Conservation (phyloP, 2,329 filamentous ascomycete species). For the Xylariaceae sp. region DNA sequence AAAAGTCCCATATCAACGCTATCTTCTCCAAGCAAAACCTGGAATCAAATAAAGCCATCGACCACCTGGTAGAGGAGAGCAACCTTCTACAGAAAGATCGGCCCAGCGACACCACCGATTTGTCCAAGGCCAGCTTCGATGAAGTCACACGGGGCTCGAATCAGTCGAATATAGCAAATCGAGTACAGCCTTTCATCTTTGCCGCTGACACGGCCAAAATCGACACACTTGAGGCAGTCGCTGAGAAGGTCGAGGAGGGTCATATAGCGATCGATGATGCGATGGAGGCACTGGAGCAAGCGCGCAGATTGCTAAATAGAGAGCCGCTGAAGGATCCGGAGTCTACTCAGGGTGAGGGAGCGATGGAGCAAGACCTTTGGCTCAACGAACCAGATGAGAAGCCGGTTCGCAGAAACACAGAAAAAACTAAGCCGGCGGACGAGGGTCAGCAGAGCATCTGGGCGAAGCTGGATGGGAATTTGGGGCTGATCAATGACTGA, state of each 20-base stretch:
- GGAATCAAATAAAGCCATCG: conserved; percentile 45
- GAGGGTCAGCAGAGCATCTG: conserved; percentile 36
- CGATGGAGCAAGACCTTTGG: conserved; percentile 20
- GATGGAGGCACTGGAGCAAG: conserved; percentile 43
- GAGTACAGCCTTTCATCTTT: conserved; percentile 54
- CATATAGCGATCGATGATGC: conserved; percentile 52
- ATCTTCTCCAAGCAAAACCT: conserved; percentile 47
- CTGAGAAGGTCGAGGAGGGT: conserved; percentile 56
- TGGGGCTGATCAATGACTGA: conserved; percentile 43
- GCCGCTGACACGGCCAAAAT: conserved; percentile 59
- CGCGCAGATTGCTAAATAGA: conserved; percentile 41
- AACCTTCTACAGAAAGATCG: conserved; percentile 54
- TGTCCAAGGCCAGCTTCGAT: conserved; percentile 36
- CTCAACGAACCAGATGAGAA: conserved; percentile 15
- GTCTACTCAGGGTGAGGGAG: conserved; percentile 24
- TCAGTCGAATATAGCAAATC: conserved; percentile 34
- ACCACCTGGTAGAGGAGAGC: conserved; percentile 57
- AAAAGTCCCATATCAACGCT: conserved; percentile 54
- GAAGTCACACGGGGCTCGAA: conserved; percentile 35
- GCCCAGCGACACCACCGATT: conserved; percentile 13
- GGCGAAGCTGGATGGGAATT: conserved; percentile 47
- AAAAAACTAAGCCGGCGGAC: conserved; percentile 11
- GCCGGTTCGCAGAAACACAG: conserved; percentile 18
- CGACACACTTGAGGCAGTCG: conserved; percentile 52
- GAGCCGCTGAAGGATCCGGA: conserved; percentile 15